Conservation (phyloP, 805 yeast species). For the Ogataea trehalophila region DNA sequence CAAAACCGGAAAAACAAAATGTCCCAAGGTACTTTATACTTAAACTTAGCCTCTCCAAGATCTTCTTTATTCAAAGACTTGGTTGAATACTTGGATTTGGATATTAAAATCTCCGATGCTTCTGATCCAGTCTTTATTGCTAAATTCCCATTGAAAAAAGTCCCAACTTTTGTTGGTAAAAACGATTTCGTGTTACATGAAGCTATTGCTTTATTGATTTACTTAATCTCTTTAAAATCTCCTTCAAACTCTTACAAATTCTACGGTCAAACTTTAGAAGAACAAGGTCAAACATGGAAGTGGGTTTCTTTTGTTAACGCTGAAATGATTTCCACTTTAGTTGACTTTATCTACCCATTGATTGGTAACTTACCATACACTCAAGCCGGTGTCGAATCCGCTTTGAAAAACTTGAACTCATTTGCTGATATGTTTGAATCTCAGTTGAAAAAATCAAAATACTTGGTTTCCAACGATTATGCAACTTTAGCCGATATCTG, state of each 20-base stretch:
- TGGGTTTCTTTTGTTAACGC: slow-evolving; percentile 74
- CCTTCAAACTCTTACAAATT: slow-evolving; percentile 34
- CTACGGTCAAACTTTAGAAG: slow-evolving; percentile 54
- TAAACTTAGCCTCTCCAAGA: slow-evolving; percentile 26
- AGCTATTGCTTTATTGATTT: slow-evolving; percentile 54
- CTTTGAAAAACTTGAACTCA: slow-evolving; percentile 5
- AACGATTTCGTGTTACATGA: slow-evolving; percentile 66
- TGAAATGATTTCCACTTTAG: slow-evolving; percentile 48
- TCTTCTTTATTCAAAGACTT: slow-evolving; percentile 40
- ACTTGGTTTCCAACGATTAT: slow-evolving; percentile 23
- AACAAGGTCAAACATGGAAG: slow-evolving; percentile 57
- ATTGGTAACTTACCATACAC: slow-evolving; percentile 61
- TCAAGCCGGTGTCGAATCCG: slow-evolving; percentile 41
- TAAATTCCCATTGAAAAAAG: slow-evolving; percentile 56
- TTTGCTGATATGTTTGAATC: slow-evolving; percentile 23
- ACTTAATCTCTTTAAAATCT: slow-evolving; percentile 32
- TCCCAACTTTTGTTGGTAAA: slow-evolving; percentile 61
- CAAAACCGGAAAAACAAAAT: background rate
- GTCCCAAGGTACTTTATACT: slow-evolving; percentile 4
- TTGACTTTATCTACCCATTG: slow-evolving; percentile 50
- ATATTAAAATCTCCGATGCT: slow-evolving; percentile 40
- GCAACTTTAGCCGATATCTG: slow-evolving; percentile 34
- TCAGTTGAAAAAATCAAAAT: slow-evolving; percentile 26
- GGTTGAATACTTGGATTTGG: slow-evolving; percentile 50
- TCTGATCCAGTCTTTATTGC: slow-evolving; percentile 39